Percentiles rank a stretch among this genome's conserved stretches.
phyloP scores from a whole-genome alignment of 2,329 filamentous ascomycete species.

The Diaporthe sp. region DNA sequence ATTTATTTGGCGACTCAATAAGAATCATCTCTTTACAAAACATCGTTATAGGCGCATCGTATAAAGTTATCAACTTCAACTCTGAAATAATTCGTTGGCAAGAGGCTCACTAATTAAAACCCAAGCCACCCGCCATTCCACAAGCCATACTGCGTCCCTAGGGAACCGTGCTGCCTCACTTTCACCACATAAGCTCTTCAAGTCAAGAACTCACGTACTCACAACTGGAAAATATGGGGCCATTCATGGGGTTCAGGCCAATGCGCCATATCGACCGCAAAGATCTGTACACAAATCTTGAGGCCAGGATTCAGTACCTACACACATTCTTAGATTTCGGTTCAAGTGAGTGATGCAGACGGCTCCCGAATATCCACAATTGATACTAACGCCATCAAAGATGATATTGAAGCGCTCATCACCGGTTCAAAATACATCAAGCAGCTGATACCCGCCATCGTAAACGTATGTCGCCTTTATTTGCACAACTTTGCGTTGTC shows the following conservation, averaged over 20 bases:
- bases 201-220: background rate
- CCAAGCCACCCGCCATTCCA: background rate
- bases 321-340: slow-evolving; percentile 82
- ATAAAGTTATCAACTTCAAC: slow-evolving; percentile 9
- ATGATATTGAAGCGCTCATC: slow-evolving; percentile 77
- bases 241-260: slow-evolving; percentile 26
- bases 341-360: slow-evolving; percentile 61
- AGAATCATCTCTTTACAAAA: slow-evolving; percentile 17
- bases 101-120: background rate
- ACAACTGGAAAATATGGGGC: slow-evolving; percentile 15
- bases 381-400: slow-evolving; percentile 50
- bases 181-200: background rate
- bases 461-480: slow-evolving; percentile 66
- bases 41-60: background rate
- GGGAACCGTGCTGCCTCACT: background rate
- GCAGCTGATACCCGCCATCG: slow-evolving; percentile 82
- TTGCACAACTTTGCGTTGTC: background rate
- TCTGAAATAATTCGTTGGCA: background rate
- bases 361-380: background rate
- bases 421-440: slow-evolving; percentile 81
- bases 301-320: slow-evolving; percentile 76
- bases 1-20: background rate
- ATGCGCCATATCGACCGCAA: slow-evolving; percentile 75
- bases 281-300: slow-evolving; percentile 77
- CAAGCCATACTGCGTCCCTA: too few species aligned